Base-by-base conservation (phyloP, 2,329 filamentous ascomycete genomes). In the Penicillium sp. region DNA sequence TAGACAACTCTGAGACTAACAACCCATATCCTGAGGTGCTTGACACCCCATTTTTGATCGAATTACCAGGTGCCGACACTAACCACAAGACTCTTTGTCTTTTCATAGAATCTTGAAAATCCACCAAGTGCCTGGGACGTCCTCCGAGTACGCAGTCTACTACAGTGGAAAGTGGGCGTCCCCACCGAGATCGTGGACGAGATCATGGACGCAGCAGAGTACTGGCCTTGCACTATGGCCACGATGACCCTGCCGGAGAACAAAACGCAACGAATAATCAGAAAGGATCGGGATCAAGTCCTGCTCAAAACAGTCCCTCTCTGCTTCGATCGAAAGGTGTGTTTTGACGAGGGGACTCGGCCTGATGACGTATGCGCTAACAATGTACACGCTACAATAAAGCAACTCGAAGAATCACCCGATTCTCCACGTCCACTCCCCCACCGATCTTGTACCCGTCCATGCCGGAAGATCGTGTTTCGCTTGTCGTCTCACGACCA, bases 381-480 rank as follows among this genome's bases (percentile, higher is more conserved):
- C 16, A 2, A 31, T 19, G 2, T 18, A 6, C 27, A 5, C 37
- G n/a, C 9, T 39, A 6, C 41, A 5, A 37, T 16, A n/a, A 39
- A 69, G 66, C 59, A 51, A 36, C 56, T 67, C 3, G 64, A 58
- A 40, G 37, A 57, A 40, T 57, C 59, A 22, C 40, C 51, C 2
- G 49, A 61, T 33, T 55, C 59, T 6, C 68, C 69, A 16, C 62
- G 59, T 16, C 53, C 67, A 16, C 65, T 77, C 4, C 70, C 74
- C 5, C 73, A 77, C 54, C 69, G 75, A 33, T 69, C 70, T 11
- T 50, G 59, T 16, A 72, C 76, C 52, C 37, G 41, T 2, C 75
- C 75, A 19, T 77, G 75, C 40, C 74, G 76, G 27, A 77, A 77
- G 50, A 75, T 78, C 14, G 52, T 72, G 19, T 77, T 78, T 44